A percentile compares a stretch with the other conserved stretches of the same genome.
Conservation (phyloP, 345 rosid species). For the Punica granatum region DNA sequence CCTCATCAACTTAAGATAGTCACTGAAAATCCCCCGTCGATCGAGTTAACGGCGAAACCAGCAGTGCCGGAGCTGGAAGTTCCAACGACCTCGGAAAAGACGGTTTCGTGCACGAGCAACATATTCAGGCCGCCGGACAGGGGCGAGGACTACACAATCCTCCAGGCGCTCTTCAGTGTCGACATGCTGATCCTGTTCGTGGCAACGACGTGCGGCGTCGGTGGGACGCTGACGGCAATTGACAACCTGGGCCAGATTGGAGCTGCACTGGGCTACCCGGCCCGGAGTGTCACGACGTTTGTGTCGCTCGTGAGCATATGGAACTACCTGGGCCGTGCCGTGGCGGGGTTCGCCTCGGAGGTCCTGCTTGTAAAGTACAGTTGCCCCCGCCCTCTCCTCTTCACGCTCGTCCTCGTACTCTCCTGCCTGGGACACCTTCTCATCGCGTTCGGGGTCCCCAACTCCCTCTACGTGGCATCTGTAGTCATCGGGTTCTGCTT, state of each 20-base stretch:
- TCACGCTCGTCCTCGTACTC: constrained; percentile 26
- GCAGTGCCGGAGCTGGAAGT: constrained; percentile 1
- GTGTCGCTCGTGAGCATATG: constrained; percentile 23
- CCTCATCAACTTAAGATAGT: constrained; percentile 11
- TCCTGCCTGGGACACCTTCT: constrained; percentile 33
- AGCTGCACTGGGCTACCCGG: constrained; percentile 14
- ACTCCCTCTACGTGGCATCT: constrained; percentile 27
- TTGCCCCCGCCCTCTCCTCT: constrained; percentile 18
- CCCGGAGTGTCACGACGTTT: constrained; percentile 13
- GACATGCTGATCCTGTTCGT: constrained; percentile 22
- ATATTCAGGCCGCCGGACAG: constrained; percentile 16
- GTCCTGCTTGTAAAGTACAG: constrained; percentile 14
- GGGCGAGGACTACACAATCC: constrained; percentile 24
- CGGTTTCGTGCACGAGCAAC: constrained; percentile 5
- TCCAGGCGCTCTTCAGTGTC: constrained; percentile 21
- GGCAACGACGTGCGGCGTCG: constrained; percentile 19
- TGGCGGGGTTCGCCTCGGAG: constrained; percentile 20
- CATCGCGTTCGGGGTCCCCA: constrained; percentile 29
- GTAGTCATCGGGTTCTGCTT: constrained; percentile 33
- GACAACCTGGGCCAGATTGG: constrained; percentile 22
- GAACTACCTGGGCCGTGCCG: constrained; percentile 20
- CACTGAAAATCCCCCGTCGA: constrained; percentile 9
- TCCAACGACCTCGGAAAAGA: background rate
- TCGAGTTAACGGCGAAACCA: background rate
- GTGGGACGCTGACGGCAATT: constrained; percentile 19